Percentiles rank a stretch among this genome's conserved stretches.
Evolutionary conservation across 331 rosid species (phyloP).

Genomic region (Dryas integrifolia): DNA sequence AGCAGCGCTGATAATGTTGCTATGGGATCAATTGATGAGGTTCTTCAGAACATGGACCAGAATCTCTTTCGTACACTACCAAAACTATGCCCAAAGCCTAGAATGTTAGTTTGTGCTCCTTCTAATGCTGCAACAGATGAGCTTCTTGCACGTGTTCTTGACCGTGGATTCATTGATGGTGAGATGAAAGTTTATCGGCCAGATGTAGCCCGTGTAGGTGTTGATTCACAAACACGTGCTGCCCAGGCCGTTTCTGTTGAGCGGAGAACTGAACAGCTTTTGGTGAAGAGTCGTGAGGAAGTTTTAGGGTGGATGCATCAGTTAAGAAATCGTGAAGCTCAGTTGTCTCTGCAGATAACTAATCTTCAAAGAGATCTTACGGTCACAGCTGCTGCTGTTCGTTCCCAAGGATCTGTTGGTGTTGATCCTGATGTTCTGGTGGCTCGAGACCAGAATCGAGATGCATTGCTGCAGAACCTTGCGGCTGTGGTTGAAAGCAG

Average conservation of each 20-base stretch:
- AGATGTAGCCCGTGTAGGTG: slow-evolving; percentile 98
- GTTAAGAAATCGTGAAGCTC: slow-evolving; percentile 73
- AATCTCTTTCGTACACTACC: slow-evolving; percentile 92
- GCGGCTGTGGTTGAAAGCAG: slow-evolving; percentile 92
- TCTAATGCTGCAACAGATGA: slow-evolving; percentile 99
- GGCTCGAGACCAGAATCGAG: slow-evolving; percentile 89
- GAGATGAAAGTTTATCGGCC: slow-evolving; percentile 99
- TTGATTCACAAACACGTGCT: slow-evolving; percentile 98
- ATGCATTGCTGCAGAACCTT: slow-evolving; percentile 76
- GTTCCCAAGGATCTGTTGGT: slow-evolving; percentile 96
- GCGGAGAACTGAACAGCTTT: slow-evolving; percentile 96
- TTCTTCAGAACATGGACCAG: slow-evolving; percentile 97
- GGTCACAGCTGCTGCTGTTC: slow-evolving; percentile 81
- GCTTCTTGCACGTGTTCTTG: slow-evolving; percentile 97
- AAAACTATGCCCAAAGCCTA: slow-evolving; percentile 93
- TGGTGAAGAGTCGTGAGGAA: slow-evolving; percentile 84
- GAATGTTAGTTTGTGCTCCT: slow-evolving; percentile 99
- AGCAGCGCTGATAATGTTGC: slow-evolving; percentile 61
- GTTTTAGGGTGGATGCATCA: slow-evolving; percentile 91
- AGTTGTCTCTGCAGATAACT: slow-evolving; percentile 66
- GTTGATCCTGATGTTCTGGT: slow-evolving; percentile 92
- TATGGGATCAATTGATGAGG: slow-evolving; percentile 90
- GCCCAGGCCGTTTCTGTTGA: slow-evolving; percentile 99
- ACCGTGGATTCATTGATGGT: slow-evolving; percentile 96
- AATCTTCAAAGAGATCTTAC: slow-evolving; percentile 85